Evolutionary conservation across 495 filamentous ascomycete species (phyloP), one percentile per base, ranked within the genome.

Genomic region (Penicillium mononematosum): DNA sequence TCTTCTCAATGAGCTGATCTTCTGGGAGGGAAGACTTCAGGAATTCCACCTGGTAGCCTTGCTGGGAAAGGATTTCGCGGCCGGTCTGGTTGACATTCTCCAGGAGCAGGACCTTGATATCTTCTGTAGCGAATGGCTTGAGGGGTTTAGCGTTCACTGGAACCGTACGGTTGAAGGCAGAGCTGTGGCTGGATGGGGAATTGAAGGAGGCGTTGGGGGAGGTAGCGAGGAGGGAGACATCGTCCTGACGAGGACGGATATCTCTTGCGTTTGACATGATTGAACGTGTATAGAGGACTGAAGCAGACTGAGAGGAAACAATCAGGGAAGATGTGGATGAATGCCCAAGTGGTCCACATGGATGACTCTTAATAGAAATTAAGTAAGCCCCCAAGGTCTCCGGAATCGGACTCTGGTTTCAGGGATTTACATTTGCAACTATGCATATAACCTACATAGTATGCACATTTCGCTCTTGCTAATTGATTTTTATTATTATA

Each of bases 21-120:
- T 99, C 94, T 2, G 91, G 85, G 47, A 99, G 75, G 4, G 93
- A 96, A 51, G 83, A 84, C 79, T 95, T 98, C 54, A 93, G 76
- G 53, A 85, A 85, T 71, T 98, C 95, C 31, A 99, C 94, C 68
- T 98, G 95, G 72, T 99, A 99, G 12, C 94, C 93, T 77, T 98
- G 92, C 50, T 76, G 76, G 41, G 75, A 83, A 32, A 99, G 78
- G 34, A 96, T 89, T 19, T 96, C 88, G 65, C 81, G 78, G 12
- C 93, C 94, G 20, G 90, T 92, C 73, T 90, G 80, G 70, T 98
- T 97, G 55, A 99, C 88, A 75, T 98, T 98, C 73, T 99, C 95
- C 24, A 99, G 77, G 8, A 99, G 81, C 55, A 99, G 78, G 39
- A 99, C 96, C 76, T 96, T 98, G 72, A 99, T 89, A 64, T 98